Base-by-base conservation (phyloP, 1,139 yeast genomes). In the Diutina mesorugosa region DNA sequence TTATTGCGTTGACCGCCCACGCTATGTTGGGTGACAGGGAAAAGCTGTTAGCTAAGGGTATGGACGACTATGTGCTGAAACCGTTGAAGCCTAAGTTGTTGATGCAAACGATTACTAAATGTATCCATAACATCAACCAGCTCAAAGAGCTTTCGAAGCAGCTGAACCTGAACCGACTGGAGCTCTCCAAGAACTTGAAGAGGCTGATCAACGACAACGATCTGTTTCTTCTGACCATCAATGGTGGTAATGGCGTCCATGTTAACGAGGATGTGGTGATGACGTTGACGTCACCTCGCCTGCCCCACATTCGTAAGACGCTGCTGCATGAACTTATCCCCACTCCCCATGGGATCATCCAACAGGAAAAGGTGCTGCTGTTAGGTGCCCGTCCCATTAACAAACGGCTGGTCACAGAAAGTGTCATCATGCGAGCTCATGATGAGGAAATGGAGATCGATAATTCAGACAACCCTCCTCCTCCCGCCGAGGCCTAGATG, bases 21-120 rank as follows among this genome's bases (percentile, higher is more conserved):
- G 96, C 96, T 4, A 88, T 88, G 95, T 76, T 88, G 73, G 95
- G 95, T 51, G 96, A 89, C 68, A 74, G 96, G 58, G 96, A 88
- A 67, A 79, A 87, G 63, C 88, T 95, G 58, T 76, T 88, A 69
- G 87, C 87, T 58, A 90, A 90, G 54, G 95, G 90, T 58, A 89
- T 89, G 96, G 96, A 89, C 68, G 96, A 88, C 66, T 89, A 89
- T 67, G 81, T 89, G 55, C 85, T 93, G 18, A 89, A 89, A 67
- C 96, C 96, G 1, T 76, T 89, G 67, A 89, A 88, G 67, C 96
- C 96, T 1, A 85, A 87, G 61, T 72, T 88, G 60, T 74, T 88
- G 65, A 84, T 88, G 68, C 96, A 88, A 70, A 88, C 96, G 3
- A 88, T 88, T 60, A 84, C 85, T 63, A 88, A 88, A 67, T 87